These are phyloP conservation scores for Botryotinia globosa DNA, from an alignment of 2,329 filamentous ascomycete genomes.

Conservation along the genomic window DNA sequence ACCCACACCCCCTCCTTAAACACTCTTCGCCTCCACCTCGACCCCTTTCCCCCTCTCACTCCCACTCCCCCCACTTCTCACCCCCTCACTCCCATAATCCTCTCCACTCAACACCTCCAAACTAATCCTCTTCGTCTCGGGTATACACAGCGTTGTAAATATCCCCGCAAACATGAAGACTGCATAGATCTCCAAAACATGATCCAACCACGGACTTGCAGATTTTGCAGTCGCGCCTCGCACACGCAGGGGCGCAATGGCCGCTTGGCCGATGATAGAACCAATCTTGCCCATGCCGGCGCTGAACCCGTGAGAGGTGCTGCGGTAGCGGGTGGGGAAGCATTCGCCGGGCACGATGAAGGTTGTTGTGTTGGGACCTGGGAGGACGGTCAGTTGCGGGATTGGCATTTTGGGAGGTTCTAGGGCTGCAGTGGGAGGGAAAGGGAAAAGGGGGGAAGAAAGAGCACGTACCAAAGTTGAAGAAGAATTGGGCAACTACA, in stretches of 20 bases:
- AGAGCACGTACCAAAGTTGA: constrained; percentile 50
- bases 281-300: constrained; percentile 40
- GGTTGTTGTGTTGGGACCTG: constrained; percentile 35
- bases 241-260: constrained; percentile 54
- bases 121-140: constrained; percentile 73
- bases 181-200: constrained; percentile 74
- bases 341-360: constrained; percentile 42
- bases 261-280: constrained; percentile 44
- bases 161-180: constrained; percentile 76
- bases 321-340: constrained; percentile 40
- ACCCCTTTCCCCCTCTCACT: not conserved
- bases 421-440: not conserved
- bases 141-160: constrained; percentile 66
- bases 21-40: not conserved
- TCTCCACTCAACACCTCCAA: constrained; percentile 55
- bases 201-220: constrained; percentile 56
- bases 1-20: not conserved
- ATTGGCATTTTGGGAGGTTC: not conserved
- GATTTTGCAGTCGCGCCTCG: constrained; percentile 37
- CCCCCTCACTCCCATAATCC: not conserved
- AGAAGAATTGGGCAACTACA: constrained; percentile 64
- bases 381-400: not conserved
- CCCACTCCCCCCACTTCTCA: not conserved
- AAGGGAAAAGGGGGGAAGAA: no score
- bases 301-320: constrained; percentile 39